Evolutionary conservation across 2,329 filamentous ascomycete species (phyloP).

Genomic region (Exophiala sp.): DNA sequence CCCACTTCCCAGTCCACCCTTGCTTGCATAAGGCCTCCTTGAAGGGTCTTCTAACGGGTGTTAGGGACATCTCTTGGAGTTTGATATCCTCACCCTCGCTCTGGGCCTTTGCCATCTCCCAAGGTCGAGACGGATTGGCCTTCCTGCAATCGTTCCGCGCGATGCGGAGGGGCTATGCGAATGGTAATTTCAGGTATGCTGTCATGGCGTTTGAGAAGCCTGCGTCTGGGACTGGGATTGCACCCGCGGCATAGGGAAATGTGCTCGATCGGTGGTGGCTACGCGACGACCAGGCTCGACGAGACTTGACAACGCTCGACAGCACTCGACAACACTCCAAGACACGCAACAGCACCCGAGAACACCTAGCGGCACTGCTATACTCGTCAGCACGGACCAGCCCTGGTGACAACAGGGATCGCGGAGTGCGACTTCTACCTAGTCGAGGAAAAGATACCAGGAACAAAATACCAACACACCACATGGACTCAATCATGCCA

Average conservation of each 20-base stretch:
- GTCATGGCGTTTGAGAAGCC: constrained; percentile 56
- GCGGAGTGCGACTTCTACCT: too few species aligned
- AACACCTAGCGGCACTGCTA: too few species aligned
- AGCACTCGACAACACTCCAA: too few species aligned
- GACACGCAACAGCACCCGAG: too few species aligned
- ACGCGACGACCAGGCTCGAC: too few species aligned
- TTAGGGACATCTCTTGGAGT: constrained; percentile 61
- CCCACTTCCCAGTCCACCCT: neutral
- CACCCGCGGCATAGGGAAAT: too few species aligned
- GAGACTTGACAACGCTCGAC: too few species aligned
- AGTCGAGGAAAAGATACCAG: too few species aligned
- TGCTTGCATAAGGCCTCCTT: neutral
- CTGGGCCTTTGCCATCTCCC: constrained; percentile 60
- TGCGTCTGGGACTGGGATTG: neutral
- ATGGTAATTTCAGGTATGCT: constrained; percentile 57
- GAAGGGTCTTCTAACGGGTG: neutral
- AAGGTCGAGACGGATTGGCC: constrained; percentile 58
- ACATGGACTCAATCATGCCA: too few species aligned
- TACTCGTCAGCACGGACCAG: too few species aligned
- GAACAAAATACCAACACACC: too few species aligned
- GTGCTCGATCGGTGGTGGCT: neutral
- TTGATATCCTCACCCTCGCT: constrained; percentile 58
- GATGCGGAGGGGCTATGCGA: constrained; percentile 58
- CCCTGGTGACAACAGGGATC: too few species aligned
- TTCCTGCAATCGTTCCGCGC: constrained; percentile 61